These are phyloP conservation scores for Zymoseptoria ardabiliae DNA, from an alignment of 2,329 filamentous ascomycete genomes.

Conservation along the genomic window DNA sequence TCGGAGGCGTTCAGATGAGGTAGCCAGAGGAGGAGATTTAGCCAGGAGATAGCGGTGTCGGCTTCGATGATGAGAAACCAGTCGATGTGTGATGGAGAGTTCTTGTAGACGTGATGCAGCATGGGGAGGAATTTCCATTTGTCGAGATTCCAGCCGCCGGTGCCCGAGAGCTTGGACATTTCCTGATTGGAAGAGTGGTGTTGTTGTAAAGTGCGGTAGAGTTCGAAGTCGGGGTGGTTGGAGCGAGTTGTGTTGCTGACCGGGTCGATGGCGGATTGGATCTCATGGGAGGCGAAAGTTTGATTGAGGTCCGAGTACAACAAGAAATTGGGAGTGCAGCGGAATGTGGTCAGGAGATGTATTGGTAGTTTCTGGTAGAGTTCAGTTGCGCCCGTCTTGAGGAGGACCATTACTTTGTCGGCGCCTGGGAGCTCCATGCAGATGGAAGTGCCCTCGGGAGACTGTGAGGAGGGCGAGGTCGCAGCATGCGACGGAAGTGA, in stretches of 20 bases:
- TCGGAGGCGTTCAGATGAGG: slow-evolving; percentile 41
- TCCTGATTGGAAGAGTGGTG: slow-evolving; percentile 28
- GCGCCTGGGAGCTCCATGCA: slow-evolving; percentile 27
- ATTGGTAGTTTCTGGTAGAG: slow-evolving; percentile 49
- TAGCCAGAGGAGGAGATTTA: slow-evolving; percentile 43
- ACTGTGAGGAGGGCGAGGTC: not conserved
- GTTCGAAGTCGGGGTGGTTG: slow-evolving; percentile 28
- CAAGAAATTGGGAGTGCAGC: slow-evolving; percentile 39
- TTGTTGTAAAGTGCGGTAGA: slow-evolving; percentile 27
- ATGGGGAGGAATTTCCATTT: slow-evolving; percentile 53
- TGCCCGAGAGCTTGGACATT: slow-evolving; percentile 24
- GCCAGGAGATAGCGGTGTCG: slow-evolving; percentile 46
- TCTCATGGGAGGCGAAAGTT: slow-evolving; percentile 35
- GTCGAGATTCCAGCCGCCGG: slow-evolving; percentile 47
- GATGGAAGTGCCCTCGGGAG: not conserved
- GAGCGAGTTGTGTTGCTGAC: slow-evolving; percentile 23
- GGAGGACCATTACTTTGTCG: slow-evolving; percentile 48
- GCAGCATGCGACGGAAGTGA: not conserved
- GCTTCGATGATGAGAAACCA: slow-evolving; percentile 53
- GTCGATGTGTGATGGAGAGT: slow-evolving; percentile 39
- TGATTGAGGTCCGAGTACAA: slow-evolving; percentile 48
- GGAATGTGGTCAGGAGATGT: slow-evolving; percentile 49
- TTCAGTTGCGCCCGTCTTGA: slow-evolving; percentile 55
- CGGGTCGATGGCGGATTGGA: slow-evolving; percentile 28
- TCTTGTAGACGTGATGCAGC: slow-evolving; percentile 44